Conservation (phyloP, 2,329 filamentous ascomycete species). For the Pseudonectria buxi region DNA sequence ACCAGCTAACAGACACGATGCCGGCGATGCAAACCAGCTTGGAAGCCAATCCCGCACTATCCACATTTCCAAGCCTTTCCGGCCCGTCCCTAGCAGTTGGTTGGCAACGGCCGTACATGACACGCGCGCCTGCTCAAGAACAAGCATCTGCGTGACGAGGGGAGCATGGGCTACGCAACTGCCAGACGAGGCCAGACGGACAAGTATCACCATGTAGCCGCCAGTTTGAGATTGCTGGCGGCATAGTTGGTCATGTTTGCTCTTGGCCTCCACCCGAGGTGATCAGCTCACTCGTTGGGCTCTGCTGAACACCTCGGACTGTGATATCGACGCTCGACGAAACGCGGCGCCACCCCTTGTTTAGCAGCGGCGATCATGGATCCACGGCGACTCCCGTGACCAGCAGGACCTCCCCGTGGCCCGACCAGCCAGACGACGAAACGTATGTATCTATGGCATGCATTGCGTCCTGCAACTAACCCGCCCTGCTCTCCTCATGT, state of each 20-base stretch:
- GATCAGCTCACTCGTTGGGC: too few species aligned
- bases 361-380: constrained; percentile 22
- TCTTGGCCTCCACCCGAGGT: too few species aligned
- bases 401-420: constrained; percentile 15
- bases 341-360: constrained; percentile 7
- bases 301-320: too few species aligned
- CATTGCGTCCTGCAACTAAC: constrained; percentile 27
- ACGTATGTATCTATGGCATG: constrained; percentile 26
- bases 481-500: constrained; percentile 9
- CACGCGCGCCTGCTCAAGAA: background rate
- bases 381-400: constrained; percentile 19
- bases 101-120: constrained; percentile 4
- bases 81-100: constrained; percentile 23
- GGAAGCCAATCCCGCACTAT: too few species aligned
- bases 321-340: too few species aligned
- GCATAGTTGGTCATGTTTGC: too few species aligned
- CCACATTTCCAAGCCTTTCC: too few species aligned
- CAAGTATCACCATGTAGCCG: too few species aligned
- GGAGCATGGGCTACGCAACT: too few species aligned
- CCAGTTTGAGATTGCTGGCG: too few species aligned
- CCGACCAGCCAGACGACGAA: constrained; percentile 10
- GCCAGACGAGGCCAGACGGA: too few species aligned
- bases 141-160: background rate
- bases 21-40: constrained; percentile 5
- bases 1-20: background rate